phyloP scores from a whole-genome alignment of 148 eudicot genomes.

The Amaranthus hypochondriacus region DNA sequence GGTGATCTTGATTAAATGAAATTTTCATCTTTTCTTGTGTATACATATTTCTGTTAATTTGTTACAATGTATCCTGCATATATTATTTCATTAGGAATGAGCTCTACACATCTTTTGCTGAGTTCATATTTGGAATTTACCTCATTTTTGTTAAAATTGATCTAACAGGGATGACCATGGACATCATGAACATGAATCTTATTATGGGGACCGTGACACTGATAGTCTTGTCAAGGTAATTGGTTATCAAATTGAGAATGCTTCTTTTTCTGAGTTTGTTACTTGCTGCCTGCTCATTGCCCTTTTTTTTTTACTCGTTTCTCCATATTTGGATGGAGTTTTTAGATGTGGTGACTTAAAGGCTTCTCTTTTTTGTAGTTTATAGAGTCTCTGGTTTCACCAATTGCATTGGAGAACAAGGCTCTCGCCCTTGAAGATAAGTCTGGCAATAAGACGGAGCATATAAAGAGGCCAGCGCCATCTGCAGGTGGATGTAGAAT shows the following conservation, averaged over 20 bases:
- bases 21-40: background rate
- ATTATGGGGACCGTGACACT: conserved; percentile 95
- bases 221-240: conserved; percentile 77
- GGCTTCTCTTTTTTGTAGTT: conserved; percentile 40
- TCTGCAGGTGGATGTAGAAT: conserved; percentile 83
- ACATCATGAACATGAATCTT: conserved; percentile 92
- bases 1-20: background rate
- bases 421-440: conserved; percentile 43
- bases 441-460: conserved; percentile 31
- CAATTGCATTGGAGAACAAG: conserved; percentile 52
- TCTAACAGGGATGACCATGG: conserved; percentile 69
- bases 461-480: conserved; percentile 72
- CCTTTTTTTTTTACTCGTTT: background rate
- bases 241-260: background rate
- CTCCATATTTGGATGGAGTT: background rate
- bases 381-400: conserved; percentile 64
- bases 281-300: background rate
- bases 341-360: conserved; percentile 13
- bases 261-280: background rate
- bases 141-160: background rate
- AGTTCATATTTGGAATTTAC: background rate
- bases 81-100: background rate
- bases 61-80: background rate
- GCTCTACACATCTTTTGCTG: conserved; percentile 1
- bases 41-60: background rate